Evolutionary conservation across 768 basidiomycete species (phyloP).

Genomic region (Suillus paluster): DNA sequence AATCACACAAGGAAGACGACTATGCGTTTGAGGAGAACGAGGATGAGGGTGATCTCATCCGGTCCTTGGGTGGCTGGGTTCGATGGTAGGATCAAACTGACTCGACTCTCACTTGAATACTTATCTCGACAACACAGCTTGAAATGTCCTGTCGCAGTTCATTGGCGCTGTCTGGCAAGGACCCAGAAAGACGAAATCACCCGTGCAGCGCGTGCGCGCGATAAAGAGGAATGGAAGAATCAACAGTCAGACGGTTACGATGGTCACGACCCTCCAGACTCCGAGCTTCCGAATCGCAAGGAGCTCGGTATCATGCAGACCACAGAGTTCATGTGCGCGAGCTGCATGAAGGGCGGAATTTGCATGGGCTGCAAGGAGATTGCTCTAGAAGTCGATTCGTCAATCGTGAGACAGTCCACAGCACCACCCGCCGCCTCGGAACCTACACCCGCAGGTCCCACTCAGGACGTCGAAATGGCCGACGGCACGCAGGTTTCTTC

Average conservation of each 20-base stretch:
- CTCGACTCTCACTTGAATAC: constrained; percentile 1
- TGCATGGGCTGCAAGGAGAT: constrained; percentile 76
- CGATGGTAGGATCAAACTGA: constrained; percentile 62
- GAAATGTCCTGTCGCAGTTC: constrained; percentile 75
- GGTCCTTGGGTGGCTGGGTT: constrained; percentile 77
- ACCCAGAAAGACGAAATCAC: constrained; percentile 75
- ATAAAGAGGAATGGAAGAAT: constrained; percentile 45
- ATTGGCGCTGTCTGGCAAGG: constrained; percentile 75
- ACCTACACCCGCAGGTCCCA: neutral
- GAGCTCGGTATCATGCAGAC: constrained; percentile 57
- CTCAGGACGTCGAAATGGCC: constrained; percentile 41
- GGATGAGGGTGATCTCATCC: constrained; percentile 54
- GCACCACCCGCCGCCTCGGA: constrained; percentile 7
- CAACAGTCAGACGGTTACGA: constrained; percentile 28
- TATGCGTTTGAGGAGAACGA: constrained; percentile 57
- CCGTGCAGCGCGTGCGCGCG: constrained; percentile 61
- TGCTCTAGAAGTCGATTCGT: constrained; percentile 52
- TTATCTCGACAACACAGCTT: constrained; percentile 48
- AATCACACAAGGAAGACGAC: constrained; percentile 49
- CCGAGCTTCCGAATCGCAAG: constrained; percentile 48
- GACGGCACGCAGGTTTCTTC: constrained; percentile 24
- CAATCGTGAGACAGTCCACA: constrained; percentile 20
- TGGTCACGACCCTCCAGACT: constrained; percentile 19
- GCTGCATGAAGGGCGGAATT: constrained; percentile 75
- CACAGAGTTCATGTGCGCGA: constrained; percentile 79